Evolutionary conservation across 2,329 filamentous ascomycete genomes (phyloP), one percentile per base, ranked within the genome.

Genomic region (Geosmithia flava): DNA sequence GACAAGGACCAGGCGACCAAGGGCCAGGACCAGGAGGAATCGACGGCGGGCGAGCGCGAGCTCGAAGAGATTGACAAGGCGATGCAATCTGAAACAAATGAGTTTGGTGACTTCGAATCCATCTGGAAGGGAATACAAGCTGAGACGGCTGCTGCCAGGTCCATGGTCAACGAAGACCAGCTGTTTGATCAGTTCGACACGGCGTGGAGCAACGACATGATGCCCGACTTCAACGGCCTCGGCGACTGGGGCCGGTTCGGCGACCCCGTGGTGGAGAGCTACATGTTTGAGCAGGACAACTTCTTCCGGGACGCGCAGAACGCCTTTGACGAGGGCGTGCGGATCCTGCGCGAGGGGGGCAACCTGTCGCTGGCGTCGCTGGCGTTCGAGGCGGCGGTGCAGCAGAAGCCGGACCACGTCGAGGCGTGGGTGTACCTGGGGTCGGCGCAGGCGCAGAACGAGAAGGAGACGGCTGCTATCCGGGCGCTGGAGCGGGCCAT

Each of bases 381-480:
- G 45, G 93, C 93, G 0, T 98, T 98, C 57, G 93, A 98, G 68
- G 89, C 93, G 17, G 93, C 93, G 2, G 87, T 91, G 5, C 90
- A 96, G 64, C 89, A 91, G 67, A 81, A 95, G 52, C 80, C 88
- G 1, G 74, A 84, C 48, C 91, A 97, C 62, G 81, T 91, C 39
- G 86, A 95, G 48, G 93, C 93, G 2, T 98, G 93, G 93, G 87
- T 90, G 10, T 84, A 89, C 58, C 78, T 98, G 30, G 93, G 93
- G 47, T 83, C 85, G 48, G 87, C 90, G 17, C 93, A 98, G 68
- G 93, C 93, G 19, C 93, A 98, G 64, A 98, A 98, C 65, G 93
- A 98, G 66, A 98, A 98, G 69, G 93, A 98, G 65, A 85, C 88
- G 8, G 91, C 93, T 0, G 93, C 93, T 2, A 96, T 98, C 54